phyloP scores from a whole-genome alignment of 2,329 filamentous ascomycete genomes.

The Rutstroemia sp. region DNA sequence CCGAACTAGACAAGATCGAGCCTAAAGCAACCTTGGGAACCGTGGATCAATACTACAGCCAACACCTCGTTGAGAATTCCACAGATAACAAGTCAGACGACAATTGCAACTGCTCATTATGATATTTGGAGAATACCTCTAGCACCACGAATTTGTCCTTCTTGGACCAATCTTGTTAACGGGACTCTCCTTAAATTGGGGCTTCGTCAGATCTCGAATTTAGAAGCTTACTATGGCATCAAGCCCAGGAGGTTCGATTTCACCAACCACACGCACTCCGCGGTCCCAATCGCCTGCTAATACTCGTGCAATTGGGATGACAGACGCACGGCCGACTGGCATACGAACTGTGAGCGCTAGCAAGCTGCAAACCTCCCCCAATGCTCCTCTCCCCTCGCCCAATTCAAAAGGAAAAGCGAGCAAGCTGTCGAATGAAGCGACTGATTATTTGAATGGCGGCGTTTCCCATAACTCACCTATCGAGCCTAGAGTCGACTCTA shows the following conservation, averaged over 20 bases:
- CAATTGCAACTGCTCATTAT: background rate
- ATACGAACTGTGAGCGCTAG: constrained; percentile 22
- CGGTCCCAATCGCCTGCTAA: constrained; percentile 22
- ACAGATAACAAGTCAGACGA: background rate
- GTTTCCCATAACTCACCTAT: constrained; percentile 19
- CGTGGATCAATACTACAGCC: background rate
- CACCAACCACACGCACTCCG: constrained; percentile 31
- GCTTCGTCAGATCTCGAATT: background rate
- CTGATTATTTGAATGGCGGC: constrained; percentile 29
- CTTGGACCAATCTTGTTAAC: background rate
- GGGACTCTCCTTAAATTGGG: background rate
- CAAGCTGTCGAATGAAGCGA: constrained; percentile 18
- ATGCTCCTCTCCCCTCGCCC: constrained; percentile 11
- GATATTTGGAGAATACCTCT: constrained; percentile 1
- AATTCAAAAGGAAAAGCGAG: constrained; percentile 13
- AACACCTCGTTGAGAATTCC: background rate
- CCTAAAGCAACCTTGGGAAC: background rate
- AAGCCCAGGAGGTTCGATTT: constrained; percentile 29
- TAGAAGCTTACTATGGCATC: constrained; percentile 20
- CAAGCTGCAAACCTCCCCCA: constrained; percentile 9
- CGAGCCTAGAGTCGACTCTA: background rate
- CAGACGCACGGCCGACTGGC: constrained; percentile 21
- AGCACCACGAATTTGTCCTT: background rate
- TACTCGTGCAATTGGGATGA: constrained; percentile 19
- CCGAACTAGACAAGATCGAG: too few relatives aligned